A percentile compares a stretch with the other conserved stretches of the same genome.
Conservation (phyloP, 768 basidiomycete species). For the Thelephora ganbajun region DNA sequence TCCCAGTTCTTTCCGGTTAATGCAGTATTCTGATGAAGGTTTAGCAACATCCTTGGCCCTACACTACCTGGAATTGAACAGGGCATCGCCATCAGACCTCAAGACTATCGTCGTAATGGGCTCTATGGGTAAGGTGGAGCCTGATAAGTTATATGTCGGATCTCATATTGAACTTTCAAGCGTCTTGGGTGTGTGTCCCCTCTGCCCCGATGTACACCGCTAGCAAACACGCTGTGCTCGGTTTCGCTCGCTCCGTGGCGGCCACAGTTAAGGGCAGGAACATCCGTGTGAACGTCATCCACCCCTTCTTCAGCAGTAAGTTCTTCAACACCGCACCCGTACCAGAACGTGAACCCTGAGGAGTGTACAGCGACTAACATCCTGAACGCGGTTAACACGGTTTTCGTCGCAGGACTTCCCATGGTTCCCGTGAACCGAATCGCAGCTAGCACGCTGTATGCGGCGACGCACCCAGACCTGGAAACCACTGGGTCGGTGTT, state of each 20-base stretch:
- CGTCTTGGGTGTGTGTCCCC: not conserved
- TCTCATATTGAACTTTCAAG: not conserved
- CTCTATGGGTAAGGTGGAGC: conserved; percentile 16
- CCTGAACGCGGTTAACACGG: too few species aligned
- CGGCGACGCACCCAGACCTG: too few species aligned
- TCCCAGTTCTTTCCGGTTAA: not conserved
- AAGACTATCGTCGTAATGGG: conserved; percentile 20
- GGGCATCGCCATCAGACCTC: conserved; percentile 3
- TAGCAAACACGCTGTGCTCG: conserved; percentile 19
- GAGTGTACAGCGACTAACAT: too few species aligned
- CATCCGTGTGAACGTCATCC: conserved; percentile 15
- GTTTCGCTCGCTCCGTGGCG: conserved; percentile 14
- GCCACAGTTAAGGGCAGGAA: conserved; percentile 6
- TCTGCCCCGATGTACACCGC: conserved; percentile 14
- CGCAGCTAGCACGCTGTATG: too few species aligned
- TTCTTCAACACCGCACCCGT: not conserved
- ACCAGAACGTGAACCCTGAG: too few species aligned
- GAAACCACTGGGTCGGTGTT: too few species aligned
- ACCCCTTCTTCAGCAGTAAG: conserved; percentile 19
- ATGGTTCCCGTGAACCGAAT: too few species aligned
- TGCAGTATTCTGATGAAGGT: not conserved
- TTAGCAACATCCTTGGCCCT: not conserved
- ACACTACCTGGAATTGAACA: not conserved
- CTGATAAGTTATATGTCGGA: not conserved
- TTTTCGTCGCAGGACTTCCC: too few species aligned